Evolutionary conservation across 257 asterid genomes (phyloP), one percentile per base, ranked within the genome.

Genomic region (Scutellaria galericulata): DNA sequence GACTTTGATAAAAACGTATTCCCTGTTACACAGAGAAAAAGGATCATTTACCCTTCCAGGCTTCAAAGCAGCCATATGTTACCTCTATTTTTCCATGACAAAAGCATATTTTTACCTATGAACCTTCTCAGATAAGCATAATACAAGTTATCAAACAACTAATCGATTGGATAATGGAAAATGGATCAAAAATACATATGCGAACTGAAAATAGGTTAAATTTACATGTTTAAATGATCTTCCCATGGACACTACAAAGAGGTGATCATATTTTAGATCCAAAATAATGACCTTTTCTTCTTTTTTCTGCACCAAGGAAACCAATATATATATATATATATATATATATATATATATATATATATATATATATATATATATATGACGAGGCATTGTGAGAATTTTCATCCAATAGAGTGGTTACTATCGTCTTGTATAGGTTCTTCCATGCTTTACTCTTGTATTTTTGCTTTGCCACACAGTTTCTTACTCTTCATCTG

Each of bases 151-250:
- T n/a, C n/a, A n/a, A n/a, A n/a, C n/a, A n/a, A n/a, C n/a, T n/a
- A n/a, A n/a, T n/a, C n/a, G 11, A 6, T 59, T 13, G 48, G 60
- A 66, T 27, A 31, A 58, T 1, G 9, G 35, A 18, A 61, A 44
- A 73, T 22, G 60, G 20, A 73, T 41, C 24, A 70, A 58, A 73
- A 41, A 60, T 45, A 51, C 53, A 68, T 65, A 50, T 22, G n/a
- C n/a, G n/a, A n/a, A n/a, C 41, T 27, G 9, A 51, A 71, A 37
- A 14, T 45, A 22, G 13, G 66, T 56, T 15, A 51, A 24, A 44
- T 53, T 31, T 9, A 60, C 53, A 66, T 27, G 58, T 52, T 58
- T 45, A 15, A 1, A 45, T 11, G 12, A 50, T 56, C 14, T 64
- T 68, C 61, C 14, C 40, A 56, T 37, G 46, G 35, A 52, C 48